Percentiles rank a stretch among this genome's conserved stretches.
These are phyloP conservation scores for Podaxis pistillaris DNA, from an alignment of 768 basidiomycete species.

Conservation along the genomic window DNA sequence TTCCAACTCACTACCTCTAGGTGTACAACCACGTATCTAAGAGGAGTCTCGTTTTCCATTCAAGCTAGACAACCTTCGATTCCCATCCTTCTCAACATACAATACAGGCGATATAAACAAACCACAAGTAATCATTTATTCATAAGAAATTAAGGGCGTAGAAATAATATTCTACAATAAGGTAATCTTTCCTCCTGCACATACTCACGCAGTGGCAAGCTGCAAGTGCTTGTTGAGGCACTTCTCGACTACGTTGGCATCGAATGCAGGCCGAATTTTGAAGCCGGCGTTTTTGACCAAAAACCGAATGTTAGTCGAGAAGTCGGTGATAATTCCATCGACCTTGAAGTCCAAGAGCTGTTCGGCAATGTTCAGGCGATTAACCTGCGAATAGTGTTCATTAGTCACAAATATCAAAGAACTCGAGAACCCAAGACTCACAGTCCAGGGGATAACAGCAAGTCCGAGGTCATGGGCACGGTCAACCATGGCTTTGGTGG, in stretches of 20 bases:
- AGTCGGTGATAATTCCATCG: conserved; percentile 81
- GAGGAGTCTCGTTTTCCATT: no score
- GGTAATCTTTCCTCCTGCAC: not conserved
- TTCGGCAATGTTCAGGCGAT: conserved; percentile 60
- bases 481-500: conserved; percentile 66
- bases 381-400: conserved; percentile 41
- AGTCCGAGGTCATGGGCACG: conserved; percentile 63
- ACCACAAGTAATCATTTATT: not conserved
- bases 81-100: not conserved
- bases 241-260: conserved; percentile 55
- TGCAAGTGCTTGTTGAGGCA: conserved; percentile 59
- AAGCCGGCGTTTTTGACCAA: conserved; percentile 53
- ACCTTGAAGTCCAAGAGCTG: conserved; percentile 58
- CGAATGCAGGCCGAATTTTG: conserved; percentile 53
- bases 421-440: conserved; percentile 26
- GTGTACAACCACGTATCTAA: no score
- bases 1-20: no score
- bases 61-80: not conserved
- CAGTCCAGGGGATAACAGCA: conserved; percentile 73
- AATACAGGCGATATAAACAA: not conserved
- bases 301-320: conserved; percentile 57
- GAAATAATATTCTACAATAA: not conserved
- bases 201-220: conserved; percentile 15
- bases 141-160: not conserved
- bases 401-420: not conserved